A percentile compares a stretch with the other conserved stretches of the same genome.
phyloP scores from a whole-genome alignment of 1,139 yeast genomes.

The Suhomyces anneliseae region DNA sequence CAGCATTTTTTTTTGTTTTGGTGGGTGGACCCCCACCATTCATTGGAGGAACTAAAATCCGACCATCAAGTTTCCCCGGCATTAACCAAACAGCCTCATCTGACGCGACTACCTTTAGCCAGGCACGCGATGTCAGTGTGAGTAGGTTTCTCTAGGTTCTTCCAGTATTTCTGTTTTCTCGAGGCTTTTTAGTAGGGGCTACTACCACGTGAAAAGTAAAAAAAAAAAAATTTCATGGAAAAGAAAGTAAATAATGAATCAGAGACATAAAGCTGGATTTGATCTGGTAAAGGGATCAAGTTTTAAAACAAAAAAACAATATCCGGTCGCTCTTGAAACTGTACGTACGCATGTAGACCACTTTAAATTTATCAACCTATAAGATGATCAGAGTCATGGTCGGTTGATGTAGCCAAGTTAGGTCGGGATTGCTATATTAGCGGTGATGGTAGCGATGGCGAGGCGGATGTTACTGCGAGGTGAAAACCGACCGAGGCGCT shows the following conservation, averaged over 20 bases:
- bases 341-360: background rate
- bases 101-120: background rate
- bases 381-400: background rate
- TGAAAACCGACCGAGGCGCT: constrained; percentile 1
- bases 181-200: too few species aligned
- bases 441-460: background rate
- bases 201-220: too few species aligned
- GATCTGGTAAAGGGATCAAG: background rate
- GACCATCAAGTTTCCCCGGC: background rate
- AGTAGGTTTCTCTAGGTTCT: too few species aligned
- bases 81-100: background rate
- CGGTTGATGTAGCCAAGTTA: too few species aligned
- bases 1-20: background rate
- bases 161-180: too few species aligned
- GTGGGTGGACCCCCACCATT: background rate
- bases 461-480: constrained; percentile 5
- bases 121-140: background rate
- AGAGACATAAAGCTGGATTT: too few species aligned
- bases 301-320: too few species aligned
- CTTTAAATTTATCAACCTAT: too few species aligned
- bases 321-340: background rate
- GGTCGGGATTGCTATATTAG: too few species aligned
- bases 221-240: too few species aligned
- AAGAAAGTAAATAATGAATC: too few species aligned
- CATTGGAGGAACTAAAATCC: background rate